Conservation (phyloP, 352 stramenopile genomes). For the Phytophthora lateralis region DNA sequence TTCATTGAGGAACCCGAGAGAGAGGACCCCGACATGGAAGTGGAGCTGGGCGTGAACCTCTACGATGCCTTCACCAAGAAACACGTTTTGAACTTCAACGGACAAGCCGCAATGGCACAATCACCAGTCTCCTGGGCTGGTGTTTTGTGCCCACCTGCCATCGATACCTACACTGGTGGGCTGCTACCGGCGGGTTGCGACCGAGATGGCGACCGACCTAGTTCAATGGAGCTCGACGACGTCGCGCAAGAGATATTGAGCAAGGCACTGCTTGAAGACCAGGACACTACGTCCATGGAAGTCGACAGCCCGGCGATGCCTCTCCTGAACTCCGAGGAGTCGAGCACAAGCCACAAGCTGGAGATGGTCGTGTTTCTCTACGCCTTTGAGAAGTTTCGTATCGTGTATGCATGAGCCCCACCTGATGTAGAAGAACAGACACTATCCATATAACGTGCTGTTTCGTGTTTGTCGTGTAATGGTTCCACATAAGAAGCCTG, state of each 20-base stretch:
- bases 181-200: neutral
- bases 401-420: conserved; percentile 24
- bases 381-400: conserved; percentile 30
- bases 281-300: conserved; percentile 3
- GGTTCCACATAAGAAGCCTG: neutral
- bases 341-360: neutral
- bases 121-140: conserved; percentile 1
- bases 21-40: conserved; percentile 24
- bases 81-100: neutral
- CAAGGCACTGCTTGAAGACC: conserved; percentile 15
- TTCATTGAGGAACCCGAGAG: conserved; percentile 15
- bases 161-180: neutral
- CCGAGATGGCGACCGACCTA: conserved; percentile 4
- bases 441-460: conserved; percentile 9
- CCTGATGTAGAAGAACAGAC: conserved; percentile 5
- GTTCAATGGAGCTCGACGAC: conserved; percentile 17
- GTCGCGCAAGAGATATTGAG: conserved; percentile 18
- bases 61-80: conserved; percentile 24
- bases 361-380: conserved; percentile 26
- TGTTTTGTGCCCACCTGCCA: neutral
- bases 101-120: neutral
- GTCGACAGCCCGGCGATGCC: neutral
- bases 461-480: conserved; percentile 1
- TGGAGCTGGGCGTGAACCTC: conserved; percentile 30
- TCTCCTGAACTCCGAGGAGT: conserved; percentile 3